phyloP scores from a whole-genome alignment of 208 protist genomes.

The Trypanosomatidae sp. region DNA sequence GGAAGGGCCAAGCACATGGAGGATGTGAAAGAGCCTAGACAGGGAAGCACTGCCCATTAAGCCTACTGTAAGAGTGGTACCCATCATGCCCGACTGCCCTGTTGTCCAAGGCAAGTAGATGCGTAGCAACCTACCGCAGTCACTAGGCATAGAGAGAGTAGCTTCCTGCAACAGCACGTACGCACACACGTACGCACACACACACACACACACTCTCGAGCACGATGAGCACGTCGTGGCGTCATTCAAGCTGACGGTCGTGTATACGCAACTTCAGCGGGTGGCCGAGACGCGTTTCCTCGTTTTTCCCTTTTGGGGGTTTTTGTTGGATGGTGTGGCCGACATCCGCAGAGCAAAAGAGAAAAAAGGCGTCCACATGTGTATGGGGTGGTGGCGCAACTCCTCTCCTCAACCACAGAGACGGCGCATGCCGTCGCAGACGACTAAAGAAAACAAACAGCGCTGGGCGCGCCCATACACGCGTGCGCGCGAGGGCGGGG shows the following conservation, averaged over 20 bases:
- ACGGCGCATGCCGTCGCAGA: background rate
- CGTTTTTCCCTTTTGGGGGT: too few species aligned
- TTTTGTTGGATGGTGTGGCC: too few species aligned
- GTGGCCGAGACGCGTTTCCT: too few species aligned
- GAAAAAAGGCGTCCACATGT: too few species aligned
- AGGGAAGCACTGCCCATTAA: background rate
- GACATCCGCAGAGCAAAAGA: too few species aligned
- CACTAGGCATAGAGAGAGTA: background rate
- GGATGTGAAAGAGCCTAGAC: background rate
- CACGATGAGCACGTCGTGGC: background rate
- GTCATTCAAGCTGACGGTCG: too few species aligned
- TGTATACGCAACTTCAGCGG: too few species aligned
- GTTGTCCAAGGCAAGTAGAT: background rate
- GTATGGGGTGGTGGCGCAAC: too few species aligned
- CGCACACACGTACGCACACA: slow-evolving; percentile 1
- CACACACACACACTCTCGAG: background rate
- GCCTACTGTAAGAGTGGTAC: background rate
- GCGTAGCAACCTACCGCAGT: background rate
- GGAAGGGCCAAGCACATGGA: background rate
- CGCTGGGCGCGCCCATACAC: background rate
- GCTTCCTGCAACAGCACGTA: background rate
- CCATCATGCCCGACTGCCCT: background rate
- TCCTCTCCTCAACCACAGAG: background rate
- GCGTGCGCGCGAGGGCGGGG: too few species aligned
- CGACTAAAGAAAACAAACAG: background rate